Evolutionary conservation across 768 basidiomycete genomes (phyloP).

Genomic region (Suillus subluteus): DNA sequence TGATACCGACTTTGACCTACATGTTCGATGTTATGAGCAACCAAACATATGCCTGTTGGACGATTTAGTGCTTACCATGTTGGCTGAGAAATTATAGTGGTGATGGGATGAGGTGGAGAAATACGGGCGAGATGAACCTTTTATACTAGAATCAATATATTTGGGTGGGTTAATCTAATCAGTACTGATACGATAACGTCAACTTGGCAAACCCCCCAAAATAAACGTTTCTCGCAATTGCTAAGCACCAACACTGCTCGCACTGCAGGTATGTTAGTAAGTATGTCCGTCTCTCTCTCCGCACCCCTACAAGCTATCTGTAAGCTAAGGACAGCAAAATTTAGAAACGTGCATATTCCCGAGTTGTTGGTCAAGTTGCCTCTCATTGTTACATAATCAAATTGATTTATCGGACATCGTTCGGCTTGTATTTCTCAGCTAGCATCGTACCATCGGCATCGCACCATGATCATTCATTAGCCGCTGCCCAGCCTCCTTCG

Average conservation of each 20-base stretch:
- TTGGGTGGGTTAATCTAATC: conserved; percentile 8
- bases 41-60: neutral
- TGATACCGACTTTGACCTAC: conserved; percentile 91
- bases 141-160: conserved; percentile 27
- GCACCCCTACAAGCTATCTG: neutral
- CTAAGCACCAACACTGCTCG: neutral
- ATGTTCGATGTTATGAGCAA: conserved; percentile 14
- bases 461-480: conserved; percentile 10
- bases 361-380: neutral
- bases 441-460: conserved; percentile 9
- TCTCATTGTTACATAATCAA: neutral
- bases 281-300: neutral
- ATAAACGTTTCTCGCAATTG: neutral
- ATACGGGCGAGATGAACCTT: conserved; percentile 13
- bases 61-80: conserved; percentile 28
- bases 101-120: conserved; percentile 15
- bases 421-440: conserved; percentile 11
- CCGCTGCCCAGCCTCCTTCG: neutral
- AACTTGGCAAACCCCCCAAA: neutral
- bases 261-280: neutral
- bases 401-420: conserved; percentile 12
- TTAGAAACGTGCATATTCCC: conserved; percentile 19
- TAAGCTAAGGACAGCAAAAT: neutral
- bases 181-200: conserved; percentile 7
- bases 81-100: conserved; percentile 12